Percentiles rank a stretch among this genome's conserved stretches.
phyloP scores from a whole-genome alignment of 2,329 filamentous ascomycete species.

The Xylariales sp. region DNA sequence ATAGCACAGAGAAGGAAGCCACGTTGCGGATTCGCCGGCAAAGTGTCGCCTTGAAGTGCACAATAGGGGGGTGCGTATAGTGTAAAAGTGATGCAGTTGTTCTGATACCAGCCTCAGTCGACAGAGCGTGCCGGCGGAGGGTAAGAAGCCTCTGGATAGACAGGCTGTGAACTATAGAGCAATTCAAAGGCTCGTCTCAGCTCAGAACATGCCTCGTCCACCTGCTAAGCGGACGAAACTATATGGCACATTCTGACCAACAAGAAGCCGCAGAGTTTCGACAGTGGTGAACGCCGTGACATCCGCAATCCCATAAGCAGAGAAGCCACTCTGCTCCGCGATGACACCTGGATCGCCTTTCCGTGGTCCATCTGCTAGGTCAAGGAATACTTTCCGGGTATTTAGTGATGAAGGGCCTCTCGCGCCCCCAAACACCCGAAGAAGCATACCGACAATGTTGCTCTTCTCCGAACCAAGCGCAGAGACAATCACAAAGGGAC shows the following conservation, averaged over 20 bases:
- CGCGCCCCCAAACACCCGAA: conserved; percentile 62
- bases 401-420: conserved; percentile 22
- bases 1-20: too few relatives aligned
- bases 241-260: conserved; percentile 83
- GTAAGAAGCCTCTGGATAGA: too few relatives aligned
- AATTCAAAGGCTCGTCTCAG: too few relatives aligned
- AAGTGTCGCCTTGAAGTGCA: too few relatives aligned
- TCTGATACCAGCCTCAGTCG: too few relatives aligned
- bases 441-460: conserved; percentile 69
- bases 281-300: conserved; percentile 81
- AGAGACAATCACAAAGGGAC: conserved; percentile 78
- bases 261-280: conserved; percentile 70
- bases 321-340: conserved; percentile 71
- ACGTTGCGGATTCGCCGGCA: too few relatives aligned
- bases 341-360: conserved; percentile 66
- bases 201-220: conserved; percentile 44
- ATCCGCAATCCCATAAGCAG: conserved; percentile 73
- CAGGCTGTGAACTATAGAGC: too few relatives aligned
- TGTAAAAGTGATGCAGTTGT: too few relatives aligned
- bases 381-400: conserved; percentile 66
- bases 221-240: conserved; percentile 77
- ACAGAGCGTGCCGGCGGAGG: too few relatives aligned
- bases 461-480: conserved; percentile 75
- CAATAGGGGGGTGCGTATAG: too few relatives aligned
- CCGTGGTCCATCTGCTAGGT: conserved; percentile 64